Conservation (phyloP, 768 basidiomycete genomes). For the Ephemerocybe angulata region DNA sequence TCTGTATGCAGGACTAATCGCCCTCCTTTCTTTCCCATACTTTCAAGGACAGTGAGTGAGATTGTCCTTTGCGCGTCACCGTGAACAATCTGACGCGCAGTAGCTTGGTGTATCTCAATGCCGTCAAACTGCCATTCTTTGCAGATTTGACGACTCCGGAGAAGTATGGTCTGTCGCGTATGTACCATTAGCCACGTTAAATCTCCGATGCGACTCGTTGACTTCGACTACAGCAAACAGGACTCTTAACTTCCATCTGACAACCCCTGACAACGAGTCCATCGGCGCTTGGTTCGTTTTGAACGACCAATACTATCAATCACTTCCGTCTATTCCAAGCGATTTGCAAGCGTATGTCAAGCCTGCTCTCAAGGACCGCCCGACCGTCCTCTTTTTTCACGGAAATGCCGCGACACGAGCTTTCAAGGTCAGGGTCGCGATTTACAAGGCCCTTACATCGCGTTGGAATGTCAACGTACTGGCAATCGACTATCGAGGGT, state of each 20-base stretch:
- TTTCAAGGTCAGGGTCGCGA: constrained; percentile 56
- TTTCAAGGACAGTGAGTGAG: constrained; percentile 68
- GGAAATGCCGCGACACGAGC: constrained; percentile 87
- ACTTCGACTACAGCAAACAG: constrained; percentile 56
- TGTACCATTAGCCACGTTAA: constrained; percentile 22
- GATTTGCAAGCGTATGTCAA: constrained; percentile 42
- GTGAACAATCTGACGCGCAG: neutral
- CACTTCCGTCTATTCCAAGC: constrained; percentile 36
- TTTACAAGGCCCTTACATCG: constrained; percentile 63
- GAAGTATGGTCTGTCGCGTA: constrained; percentile 78
- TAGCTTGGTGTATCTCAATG: constrained; percentile 58
- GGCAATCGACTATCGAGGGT: constrained; percentile 89
- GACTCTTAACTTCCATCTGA: constrained; percentile 65
- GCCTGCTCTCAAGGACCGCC: constrained; percentile 51
- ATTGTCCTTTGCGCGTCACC: constrained; percentile 3
- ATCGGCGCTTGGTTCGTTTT: constrained; percentile 87
- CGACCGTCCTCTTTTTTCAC: constrained; percentile 89
- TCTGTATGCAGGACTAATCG: constrained; percentile 51
- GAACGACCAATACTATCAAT: constrained; percentile 60
- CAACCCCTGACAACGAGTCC: constrained; percentile 71
- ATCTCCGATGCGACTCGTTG: neutral
- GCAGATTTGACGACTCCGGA: constrained; percentile 69
- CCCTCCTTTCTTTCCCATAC: constrained; percentile 55
- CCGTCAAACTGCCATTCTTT: constrained; percentile 56
- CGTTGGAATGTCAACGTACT: constrained; percentile 73